phyloP scores from a whole-genome alignment of 768 basidiomycete genomes.

The Phlegmacium glaucopus region DNA sequence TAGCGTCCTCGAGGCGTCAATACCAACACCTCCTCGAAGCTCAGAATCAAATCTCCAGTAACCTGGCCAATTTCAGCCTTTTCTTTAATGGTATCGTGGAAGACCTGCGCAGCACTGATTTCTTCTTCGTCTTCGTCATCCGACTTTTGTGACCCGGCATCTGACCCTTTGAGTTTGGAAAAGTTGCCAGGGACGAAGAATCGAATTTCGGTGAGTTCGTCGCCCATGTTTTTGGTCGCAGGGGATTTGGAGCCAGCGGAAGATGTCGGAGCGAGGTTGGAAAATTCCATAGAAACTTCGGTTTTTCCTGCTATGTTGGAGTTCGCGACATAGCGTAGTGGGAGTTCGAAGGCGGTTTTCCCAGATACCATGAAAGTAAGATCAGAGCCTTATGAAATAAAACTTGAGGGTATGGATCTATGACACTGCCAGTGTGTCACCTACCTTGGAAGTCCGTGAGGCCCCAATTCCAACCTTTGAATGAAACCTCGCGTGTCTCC shows the following conservation, averaged over 20 bases:
- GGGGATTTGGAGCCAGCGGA: constrained; percentile 25
- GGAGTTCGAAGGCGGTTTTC: constrained; percentile 86
- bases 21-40: constrained; percentile 93
- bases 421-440: background rate
- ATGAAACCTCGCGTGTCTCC: constrained; percentile 80
- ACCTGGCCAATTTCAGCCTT: constrained; percentile 93
- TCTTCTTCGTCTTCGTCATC: constrained; percentile 77
- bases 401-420: background rate
- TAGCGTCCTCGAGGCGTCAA: constrained; percentile 95
- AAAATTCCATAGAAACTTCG: constrained; percentile 98
- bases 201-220: constrained; percentile 94
- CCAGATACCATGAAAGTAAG: constrained; percentile 88
- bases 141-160: constrained; percentile 70
- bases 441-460: constrained; percentile 90
- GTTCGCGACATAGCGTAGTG: constrained; percentile 84
- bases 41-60: constrained; percentile 86
- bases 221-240: constrained; percentile 43
- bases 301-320: constrained; percentile 97
- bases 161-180: constrained; percentile 57
- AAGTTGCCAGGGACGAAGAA: constrained; percentile 90
- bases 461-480: constrained; percentile 99
- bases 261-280: constrained; percentile 38
- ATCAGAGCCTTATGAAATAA: constrained; percentile 68
- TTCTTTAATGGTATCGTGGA: constrained; percentile 96
- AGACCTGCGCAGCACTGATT: constrained; percentile 89